Evolutionary conservation across 2,329 filamentous ascomycete genomes (phyloP).

Genomic region (Fusarium subglutinans): DNA sequence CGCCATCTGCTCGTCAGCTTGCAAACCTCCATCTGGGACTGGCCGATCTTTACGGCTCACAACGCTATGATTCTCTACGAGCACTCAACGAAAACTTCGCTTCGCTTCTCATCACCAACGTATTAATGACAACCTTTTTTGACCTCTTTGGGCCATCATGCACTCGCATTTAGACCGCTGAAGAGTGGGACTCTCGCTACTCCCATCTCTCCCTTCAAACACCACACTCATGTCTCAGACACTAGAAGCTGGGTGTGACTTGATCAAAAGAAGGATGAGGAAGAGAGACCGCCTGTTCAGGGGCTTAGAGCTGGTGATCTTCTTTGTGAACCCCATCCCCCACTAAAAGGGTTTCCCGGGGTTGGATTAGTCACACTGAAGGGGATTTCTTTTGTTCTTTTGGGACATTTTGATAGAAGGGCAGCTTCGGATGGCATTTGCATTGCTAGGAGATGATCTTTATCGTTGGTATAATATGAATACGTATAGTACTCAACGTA

Average conservation of each 20-base stretch:
- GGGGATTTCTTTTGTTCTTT: slow-evolving; percentile 29
- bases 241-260: not conserved
- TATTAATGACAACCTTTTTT: slow-evolving; percentile 32
- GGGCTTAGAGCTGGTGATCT: slow-evolving; percentile 18
- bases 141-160: slow-evolving; percentile 13
- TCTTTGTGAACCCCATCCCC: slow-evolving; percentile 1
- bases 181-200: not conserved
- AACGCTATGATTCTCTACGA: slow-evolving; percentile 22
- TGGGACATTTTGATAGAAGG: slow-evolving; percentile 14
- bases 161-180: slow-evolving; percentile 27
- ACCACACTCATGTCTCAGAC: not conserved
- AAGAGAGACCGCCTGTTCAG: slow-evolving; percentile 4
- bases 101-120: slow-evolving; percentile 26
- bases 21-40: not conserved
- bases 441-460: slow-evolving; percentile 35
- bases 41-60: not conserved
- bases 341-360: slow-evolving; percentile 1
- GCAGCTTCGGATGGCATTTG: slow-evolving; percentile 28
- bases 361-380: slow-evolving; percentile 6
- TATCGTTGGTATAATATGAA: slow-evolving; percentile 38
- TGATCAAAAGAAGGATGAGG: not conserved
- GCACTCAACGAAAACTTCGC: slow-evolving; percentile 23
- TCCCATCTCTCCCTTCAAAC: not conserved
- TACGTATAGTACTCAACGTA: slow-evolving; percentile 35
- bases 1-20: not conserved